Evolutionary conservation across 1,284 basidiomycete genomes (phyloP).

Genomic region (Puccinia coronata): DNA sequence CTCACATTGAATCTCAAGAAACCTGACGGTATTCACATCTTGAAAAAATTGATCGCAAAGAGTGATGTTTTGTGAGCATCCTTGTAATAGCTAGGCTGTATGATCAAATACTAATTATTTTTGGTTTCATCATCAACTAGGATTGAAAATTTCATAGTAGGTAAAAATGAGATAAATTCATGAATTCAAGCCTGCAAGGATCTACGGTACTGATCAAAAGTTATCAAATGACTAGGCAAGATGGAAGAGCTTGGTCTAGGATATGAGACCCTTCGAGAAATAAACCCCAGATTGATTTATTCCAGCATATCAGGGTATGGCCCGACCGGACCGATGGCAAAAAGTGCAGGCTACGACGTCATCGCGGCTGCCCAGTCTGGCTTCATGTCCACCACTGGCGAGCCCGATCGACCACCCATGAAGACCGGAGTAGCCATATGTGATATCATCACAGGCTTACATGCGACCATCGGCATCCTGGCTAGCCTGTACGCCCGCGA

Average conservation of each 20-base stretch:
- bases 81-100: neutral
- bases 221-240: slow-evolving; percentile 64
- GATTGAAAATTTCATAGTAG: slow-evolving; percentile 45
- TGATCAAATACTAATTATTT: neutral
- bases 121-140: neutral
- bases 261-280: slow-evolving; percentile 74
- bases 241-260: slow-evolving; percentile 80
- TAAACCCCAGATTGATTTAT: slow-evolving; percentile 83
- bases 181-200: neutral
- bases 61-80: slow-evolving; percentile 67
- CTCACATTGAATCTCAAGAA: slow-evolving; percentile 85
- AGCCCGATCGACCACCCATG: slow-evolving; percentile 79
- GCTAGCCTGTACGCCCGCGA: slow-evolving; percentile 66
- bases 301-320: slow-evolving; percentile 92
- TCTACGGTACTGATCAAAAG: neutral
- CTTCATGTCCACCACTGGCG: slow-evolving; percentile 92
- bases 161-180: slow-evolving; percentile 51
- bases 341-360: slow-evolving; percentile 81
- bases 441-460: slow-evolving; percentile 88
- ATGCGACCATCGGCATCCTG: slow-evolving; percentile 70
- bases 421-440: slow-evolving; percentile 78
- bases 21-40: slow-evolving; percentile 73
- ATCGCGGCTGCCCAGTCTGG: slow-evolving; percentile 88
- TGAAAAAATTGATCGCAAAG: slow-evolving; percentile 71
- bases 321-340: slow-evolving; percentile 82